Evolutionary conservation across 2,329 filamentous ascomycete species (phyloP), one percentile per base, ranked within the genome.

Genomic region (Clarireedia monteithiana): DNA sequence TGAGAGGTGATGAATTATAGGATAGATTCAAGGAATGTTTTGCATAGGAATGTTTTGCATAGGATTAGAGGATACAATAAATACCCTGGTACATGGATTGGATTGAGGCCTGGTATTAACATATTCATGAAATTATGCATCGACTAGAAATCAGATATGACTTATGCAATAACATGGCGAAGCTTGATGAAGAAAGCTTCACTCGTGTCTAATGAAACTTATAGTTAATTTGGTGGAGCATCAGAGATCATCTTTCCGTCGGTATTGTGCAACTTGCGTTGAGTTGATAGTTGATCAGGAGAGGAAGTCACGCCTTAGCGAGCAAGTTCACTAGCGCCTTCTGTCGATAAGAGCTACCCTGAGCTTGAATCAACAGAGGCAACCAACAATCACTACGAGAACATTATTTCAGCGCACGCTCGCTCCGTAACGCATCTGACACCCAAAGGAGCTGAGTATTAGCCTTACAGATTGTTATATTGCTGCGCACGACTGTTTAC

Each of bases 281-380:
- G 45, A 23, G 15, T 48, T 14, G 14, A 48, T 14, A 49, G 15
- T 10, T 38, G 27, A 17, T 49, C 47, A 36, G 27, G 34, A 38
- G 15, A 36, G 26, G 26, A n/a, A 49, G 45, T 55, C 46, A 55
- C 26, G 36, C n/a, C 49, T 27, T 50, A 44, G 53, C 53, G 53
- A 50, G n/a, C 17, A 55, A 17, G 26, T 23, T 39, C 46, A 34
- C 38, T 55, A 55, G 53, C 46, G 53, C 53, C 38, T 55, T 55
- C 53, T 46, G 40, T 55, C 53, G 53, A 55, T 55, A 55, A 55
- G 53, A 55, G 53, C 53, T 55, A 53, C 53, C 53, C 49, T 45
- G 48, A 50, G 53, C 53, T 55, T 50, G 53, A 55, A 55, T 55
- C 47, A 55, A 49, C 46, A 50, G 27, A 55, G 23, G 40, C 36